Evolutionary conservation across 306 rosid genomes (phyloP).

Genomic region (Mucuna pruriens): DNA sequence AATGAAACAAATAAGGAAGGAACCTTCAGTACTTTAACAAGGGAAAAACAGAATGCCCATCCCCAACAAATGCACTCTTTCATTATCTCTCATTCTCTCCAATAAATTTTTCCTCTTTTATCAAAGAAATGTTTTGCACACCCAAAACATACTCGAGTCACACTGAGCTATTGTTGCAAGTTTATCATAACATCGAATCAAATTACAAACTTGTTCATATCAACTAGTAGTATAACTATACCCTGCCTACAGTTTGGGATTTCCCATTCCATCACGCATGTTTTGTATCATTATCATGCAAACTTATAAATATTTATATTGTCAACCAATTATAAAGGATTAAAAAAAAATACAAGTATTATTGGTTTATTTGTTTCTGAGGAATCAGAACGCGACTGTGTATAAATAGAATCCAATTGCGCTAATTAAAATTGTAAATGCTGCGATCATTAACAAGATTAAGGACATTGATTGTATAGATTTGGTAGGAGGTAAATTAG

Average conservation of each 20-base stretch:
- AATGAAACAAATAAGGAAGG: not conserved
- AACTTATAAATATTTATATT: too few relatives aligned
- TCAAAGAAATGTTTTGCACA: not conserved
- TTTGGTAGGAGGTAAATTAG: conserved; percentile 35
- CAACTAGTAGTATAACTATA: not conserved
- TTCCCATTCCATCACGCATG: not conserved
- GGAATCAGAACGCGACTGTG: not conserved
- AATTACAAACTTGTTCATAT: conserved; percentile 8
- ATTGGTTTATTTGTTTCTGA: not conserved
- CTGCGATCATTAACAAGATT: not conserved
- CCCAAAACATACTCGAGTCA: not conserved
- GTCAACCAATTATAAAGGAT: too few relatives aligned
- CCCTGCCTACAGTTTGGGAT: not conserved
- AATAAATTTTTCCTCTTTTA: not conserved
- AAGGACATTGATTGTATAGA: not conserved
- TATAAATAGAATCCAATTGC: conserved; percentile 2
- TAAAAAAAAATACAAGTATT: not conserved
- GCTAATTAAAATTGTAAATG: not conserved
- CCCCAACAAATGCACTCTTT: not conserved
- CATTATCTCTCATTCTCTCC: not conserved
- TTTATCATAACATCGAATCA: not conserved
- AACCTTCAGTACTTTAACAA: conserved; percentile 7
- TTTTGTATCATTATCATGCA: not conserved
- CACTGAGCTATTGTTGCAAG: not conserved
- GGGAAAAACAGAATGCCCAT: not conserved